Evolutionary conservation across 208 protist species (phyloP), one percentile per base, ranked within the genome.

Genomic region (Trypanosoma cruzi): DNA sequence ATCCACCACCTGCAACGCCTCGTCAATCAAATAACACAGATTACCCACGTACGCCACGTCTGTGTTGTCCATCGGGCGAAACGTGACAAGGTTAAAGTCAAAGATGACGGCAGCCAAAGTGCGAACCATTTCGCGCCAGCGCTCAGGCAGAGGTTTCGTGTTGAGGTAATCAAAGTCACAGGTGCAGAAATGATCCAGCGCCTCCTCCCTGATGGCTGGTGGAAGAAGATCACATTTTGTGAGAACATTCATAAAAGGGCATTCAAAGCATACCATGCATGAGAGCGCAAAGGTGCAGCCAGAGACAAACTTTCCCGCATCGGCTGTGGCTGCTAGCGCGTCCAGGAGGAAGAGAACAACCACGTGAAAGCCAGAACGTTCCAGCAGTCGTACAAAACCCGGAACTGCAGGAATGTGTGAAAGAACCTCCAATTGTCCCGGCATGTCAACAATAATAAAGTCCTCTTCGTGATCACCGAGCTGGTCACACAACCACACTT

Each of bases 341-440:
- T 97, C 93, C 20, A 96, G 80, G 11, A 97, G 80, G 69, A 94
- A 96, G 26, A 96, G 75, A 68, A 95, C 90, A 22, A 82, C 84
- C 4, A 88, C 86, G 70, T 89, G 82, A 64, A 91, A 96, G 11
- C 91, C 93, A 61, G 92, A 76, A 2, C 83, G 81, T 53, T 86
- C 92, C 48, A 94, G 98, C 72, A 88, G 68, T 14, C 79, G 76
- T 29, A 92, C 84, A 72, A 98, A 93, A 0, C 84, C 78, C 34
- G 93, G 88, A 6, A 99, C 88, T 10, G 87, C 78, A 2, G 92
- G 79, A 71, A 98, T 74, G 73, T 99, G 98, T 46, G 97, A 99
- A 68, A 99, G 99, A 50, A 99, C 92, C 88, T 99, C 99, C 44
- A 99, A 97, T 88, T 99, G 99, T 34, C 99, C 99, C 0, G 99